phyloP scores from a whole-genome alignment of 768 basidiomycete genomes.

The Gloeophyllum trabeum region DNA sequence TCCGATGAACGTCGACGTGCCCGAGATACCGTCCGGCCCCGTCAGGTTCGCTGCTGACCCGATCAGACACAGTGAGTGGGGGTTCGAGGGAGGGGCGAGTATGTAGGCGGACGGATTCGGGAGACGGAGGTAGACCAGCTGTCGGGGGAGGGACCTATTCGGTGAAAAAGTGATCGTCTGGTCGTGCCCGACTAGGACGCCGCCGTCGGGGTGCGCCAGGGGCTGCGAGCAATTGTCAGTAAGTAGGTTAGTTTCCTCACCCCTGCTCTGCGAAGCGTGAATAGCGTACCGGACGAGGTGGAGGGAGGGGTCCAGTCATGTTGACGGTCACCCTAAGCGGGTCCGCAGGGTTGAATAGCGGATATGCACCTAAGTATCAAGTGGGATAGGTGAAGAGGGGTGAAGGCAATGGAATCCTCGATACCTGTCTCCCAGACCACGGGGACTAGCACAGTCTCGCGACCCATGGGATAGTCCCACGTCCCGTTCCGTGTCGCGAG shows the following conservation, averaged over 20 bases:
- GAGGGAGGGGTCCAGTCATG: constrained; percentile 14
- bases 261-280: constrained; percentile 1
- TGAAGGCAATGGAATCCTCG: too few relatives aligned
- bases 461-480: constrained; percentile 15
- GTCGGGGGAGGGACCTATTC: constrained; percentile 12
- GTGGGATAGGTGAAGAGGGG: neutral
- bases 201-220: neutral
- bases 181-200: constrained; percentile 3
- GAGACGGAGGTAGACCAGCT: constrained; percentile 19
- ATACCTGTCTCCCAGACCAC: constrained; percentile 17
- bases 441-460: constrained; percentile 24
- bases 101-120: constrained; percentile 14
- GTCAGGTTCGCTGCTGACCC: constrained; percentile 15
- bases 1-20: constrained; percentile 18
- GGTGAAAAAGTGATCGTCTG: constrained; percentile 15
- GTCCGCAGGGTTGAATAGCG: constrained; percentile 12
- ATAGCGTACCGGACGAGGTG: constrained; percentile 1
- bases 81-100: constrained; percentile 15
- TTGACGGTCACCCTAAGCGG: constrained; percentile 2
- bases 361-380: constrained; percentile 10
- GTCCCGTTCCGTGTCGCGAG: constrained; percentile 11
- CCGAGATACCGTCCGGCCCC: constrained; percentile 16
- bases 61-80: constrained; percentile 12
- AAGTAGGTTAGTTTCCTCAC: neutral
- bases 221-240: neutral